Base-by-base conservation (phyloP, 2,329 filamentous ascomycete species). In the Didymellaceae sp. region DNA sequence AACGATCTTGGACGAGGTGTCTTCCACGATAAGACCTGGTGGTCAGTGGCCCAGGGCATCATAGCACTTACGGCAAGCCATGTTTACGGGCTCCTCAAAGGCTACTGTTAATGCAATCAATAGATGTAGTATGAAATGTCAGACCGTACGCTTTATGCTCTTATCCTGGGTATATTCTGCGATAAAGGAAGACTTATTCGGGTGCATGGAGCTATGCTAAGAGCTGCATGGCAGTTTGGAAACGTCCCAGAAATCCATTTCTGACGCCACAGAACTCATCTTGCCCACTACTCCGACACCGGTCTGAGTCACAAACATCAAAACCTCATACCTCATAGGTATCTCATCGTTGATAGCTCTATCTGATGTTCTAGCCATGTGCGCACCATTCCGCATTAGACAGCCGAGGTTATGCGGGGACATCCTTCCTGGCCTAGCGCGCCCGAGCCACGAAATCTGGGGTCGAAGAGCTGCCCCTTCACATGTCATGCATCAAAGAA, bases 41-140 rank as follows among this genome's bases (percentile, higher is more conserved):
- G 49, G 52, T 17, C 20, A 37, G 33, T 55, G 7, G 31, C 32
- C 17, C 32, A 35, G 24, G 11, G 49, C 17, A 39, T 44, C 3
- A 14, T 48, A 5, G 48, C 20, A 25, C 33, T 59, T 5, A 58
- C 50, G 34, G 55, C 58, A 2, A 58, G 58, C 31, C 66, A 72
- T 25, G 35, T 57, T 10, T 71, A 70, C 47, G 65, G 54, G 1
- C 31, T 65, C 6, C 18, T 62, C 5, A 72, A 71, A 40, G 69
- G 68, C 9, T 71, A 66, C 17, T 16, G 24, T 25, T 46, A 25
- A 6, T 25, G 24, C 11, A 25, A 25, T 25, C 11, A 11, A 25
- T 25, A 25, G 24, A 6, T 25, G n/a, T n/a, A n/a, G n/a, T n/a
- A n/a, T n/a, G n/a, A n/a, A n/a, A n/a, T n/a, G n/a, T n/a, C n/a